phyloP scores from a whole-genome alignment of 441 rosid genomes.

The Rhodomyrtus psidioides region DNA sequence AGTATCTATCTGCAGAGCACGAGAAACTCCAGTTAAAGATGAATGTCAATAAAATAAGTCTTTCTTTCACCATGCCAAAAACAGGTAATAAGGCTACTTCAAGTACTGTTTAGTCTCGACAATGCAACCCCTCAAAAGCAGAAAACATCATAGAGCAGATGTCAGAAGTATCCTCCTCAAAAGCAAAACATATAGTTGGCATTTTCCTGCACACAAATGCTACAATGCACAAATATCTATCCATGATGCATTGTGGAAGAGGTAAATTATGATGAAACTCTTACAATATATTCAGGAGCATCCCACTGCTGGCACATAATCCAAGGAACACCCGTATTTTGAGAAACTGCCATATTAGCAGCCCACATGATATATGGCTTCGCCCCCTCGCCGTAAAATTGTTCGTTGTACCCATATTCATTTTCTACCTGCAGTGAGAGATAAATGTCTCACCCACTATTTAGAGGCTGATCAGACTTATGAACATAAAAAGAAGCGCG shows the following conservation, averaged over 20 bases:
- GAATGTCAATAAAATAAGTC: not conserved
- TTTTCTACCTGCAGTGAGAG: slow-evolving; percentile 68
- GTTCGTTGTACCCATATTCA: slow-evolving; percentile 75
- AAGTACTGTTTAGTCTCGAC: not conserved
- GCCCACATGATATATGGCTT: slow-evolving; percentile 83
- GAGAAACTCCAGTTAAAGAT: not conserved
- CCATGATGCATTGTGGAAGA: not conserved
- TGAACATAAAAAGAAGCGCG: not conserved
- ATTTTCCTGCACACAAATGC: not conserved
- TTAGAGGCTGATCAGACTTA: not conserved
- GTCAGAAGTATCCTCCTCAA: not conserved
- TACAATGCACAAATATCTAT: not conserved
- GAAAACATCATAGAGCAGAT: not conserved
- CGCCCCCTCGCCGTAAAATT: slow-evolving; percentile 70
- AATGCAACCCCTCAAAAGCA: not conserved
- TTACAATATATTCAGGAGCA: slow-evolving; percentile 82
- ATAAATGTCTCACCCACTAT: not conserved
- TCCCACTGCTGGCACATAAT: slow-evolving; percentile 90
- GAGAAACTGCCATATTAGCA: slow-evolving; percentile 90
- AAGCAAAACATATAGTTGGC: not conserved
- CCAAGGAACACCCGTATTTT: slow-evolving; percentile 91
- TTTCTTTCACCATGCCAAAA: not conserved
- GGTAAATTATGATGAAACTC: not conserved
- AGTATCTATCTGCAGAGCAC: slow-evolving; percentile 66
- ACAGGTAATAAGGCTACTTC: not conserved